These are phyloP conservation scores for Panicum virgatum DNA, from an alignment of 202 grass and related monocot species.

Conservation along the genomic window DNA sequence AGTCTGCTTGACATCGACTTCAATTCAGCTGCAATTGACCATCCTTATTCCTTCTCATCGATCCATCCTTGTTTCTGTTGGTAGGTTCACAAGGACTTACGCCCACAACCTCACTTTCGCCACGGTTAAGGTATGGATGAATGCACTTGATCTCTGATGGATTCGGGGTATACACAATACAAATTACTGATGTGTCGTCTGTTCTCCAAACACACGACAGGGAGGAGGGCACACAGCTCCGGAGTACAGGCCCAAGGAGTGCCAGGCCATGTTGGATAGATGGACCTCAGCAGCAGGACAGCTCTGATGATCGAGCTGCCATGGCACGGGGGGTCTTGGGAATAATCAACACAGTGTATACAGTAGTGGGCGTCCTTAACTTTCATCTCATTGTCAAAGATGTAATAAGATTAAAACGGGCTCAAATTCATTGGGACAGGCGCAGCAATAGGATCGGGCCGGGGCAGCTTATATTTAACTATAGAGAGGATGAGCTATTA, in stretches of 20 bases:
- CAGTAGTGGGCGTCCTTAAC: background rate
- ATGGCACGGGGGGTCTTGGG: too few relatives aligned
- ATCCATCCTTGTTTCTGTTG: background rate
- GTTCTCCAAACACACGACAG: background rate
- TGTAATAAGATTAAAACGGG: background rate
- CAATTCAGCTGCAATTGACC: background rate
- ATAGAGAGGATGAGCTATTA: background rate
- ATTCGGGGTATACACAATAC: too few relatives aligned
- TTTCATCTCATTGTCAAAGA: background rate
- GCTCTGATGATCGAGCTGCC: too few relatives aligned
- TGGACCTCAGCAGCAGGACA: slow-evolving; percentile 48
- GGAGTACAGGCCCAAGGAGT: slow-evolving; percentile 71
- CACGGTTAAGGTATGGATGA: slow-evolving; percentile 53
- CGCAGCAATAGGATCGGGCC: background rate
- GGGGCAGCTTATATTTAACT: background rate
- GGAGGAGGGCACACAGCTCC: slow-evolving; percentile 73
- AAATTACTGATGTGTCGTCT: background rate
- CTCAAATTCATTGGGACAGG: background rate
- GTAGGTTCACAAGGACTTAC: slow-evolving; percentile 60
- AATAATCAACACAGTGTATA: background rate
- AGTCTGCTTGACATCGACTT: too few relatives aligned
- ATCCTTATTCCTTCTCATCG: background rate
- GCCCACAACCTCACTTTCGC: slow-evolving; percentile 75
- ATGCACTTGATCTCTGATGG: background rate
- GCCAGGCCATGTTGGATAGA: slow-evolving; percentile 57